Percentiles rank a stretch among this genome's conserved stretches.
phyloP scores from a whole-genome alignment of 768 basidiomycete species.

The Boletus huronensis region DNA sequence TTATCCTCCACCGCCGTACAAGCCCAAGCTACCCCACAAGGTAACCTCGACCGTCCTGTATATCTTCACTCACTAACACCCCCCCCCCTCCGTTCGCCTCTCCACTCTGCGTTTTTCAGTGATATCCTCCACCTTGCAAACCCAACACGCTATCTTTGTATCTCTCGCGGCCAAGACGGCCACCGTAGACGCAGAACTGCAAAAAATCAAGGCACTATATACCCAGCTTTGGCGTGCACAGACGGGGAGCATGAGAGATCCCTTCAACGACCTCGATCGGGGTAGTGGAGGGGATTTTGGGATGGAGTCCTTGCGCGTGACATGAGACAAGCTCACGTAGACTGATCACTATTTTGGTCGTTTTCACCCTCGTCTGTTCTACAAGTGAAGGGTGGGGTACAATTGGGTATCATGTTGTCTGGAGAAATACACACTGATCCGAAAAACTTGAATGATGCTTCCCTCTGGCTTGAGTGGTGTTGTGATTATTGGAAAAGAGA shows the following conservation, averaged over 20 bases:
- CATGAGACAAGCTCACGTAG: constrained; percentile 9
- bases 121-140: constrained; percentile 72
- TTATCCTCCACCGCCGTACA: constrained; percentile 63
- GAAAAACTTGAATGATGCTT: background rate
- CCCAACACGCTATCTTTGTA: constrained; percentile 75
- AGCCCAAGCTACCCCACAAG: constrained; percentile 69
- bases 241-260: constrained; percentile 81
- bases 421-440: background rate
- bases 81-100: background rate
- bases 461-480: background rate
- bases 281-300: constrained; percentile 43
- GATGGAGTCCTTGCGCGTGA: constrained; percentile 31
- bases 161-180: constrained; percentile 76
- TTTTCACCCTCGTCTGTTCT: background rate
- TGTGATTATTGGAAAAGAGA: background rate
- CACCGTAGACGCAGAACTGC: constrained; percentile 65
- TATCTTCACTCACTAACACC: background rate
- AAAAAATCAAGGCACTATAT: constrained; percentile 72
- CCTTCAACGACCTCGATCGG: constrained; percentile 58
- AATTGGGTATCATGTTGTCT: background rate
- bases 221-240: constrained; percentile 76
- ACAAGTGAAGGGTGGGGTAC: background rate
- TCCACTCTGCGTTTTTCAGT: constrained; percentile 37
- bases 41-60: constrained; percentile 34
- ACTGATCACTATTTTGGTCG: background rate